Evolutionary conservation across 371 early-diverging fungal species (phyloP), one percentile per base, ranked within the genome.

Genomic region (Mortierella sp.): DNA sequence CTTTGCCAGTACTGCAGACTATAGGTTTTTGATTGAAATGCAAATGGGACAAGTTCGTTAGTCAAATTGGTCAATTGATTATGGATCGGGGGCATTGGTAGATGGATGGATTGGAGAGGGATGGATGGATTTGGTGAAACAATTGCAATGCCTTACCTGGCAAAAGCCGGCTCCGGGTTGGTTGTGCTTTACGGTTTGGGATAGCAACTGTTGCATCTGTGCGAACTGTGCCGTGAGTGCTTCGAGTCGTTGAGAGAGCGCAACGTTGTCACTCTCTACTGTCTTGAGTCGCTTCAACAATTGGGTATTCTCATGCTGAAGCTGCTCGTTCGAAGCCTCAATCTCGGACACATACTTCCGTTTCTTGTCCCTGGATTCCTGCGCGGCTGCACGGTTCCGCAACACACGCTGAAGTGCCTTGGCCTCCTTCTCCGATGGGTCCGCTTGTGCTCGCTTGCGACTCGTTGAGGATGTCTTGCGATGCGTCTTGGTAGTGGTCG

Each of bases 381-480:
- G 95, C 25, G 96, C 96, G 14, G 96, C 96, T 22, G 92, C 90
- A n/a, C 96, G 88, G 81, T 95, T 95, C 44, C 94, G 88, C 62
- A 95, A 71, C n/a, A 93, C 89, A 69, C 94, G 82, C 50, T 84
- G 85, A 12, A 82, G 81, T 41, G 80, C 83, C 61, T 82, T 81
- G 21, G 83, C 82, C 63, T 85, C 85, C 64, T 83, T 82, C 63
- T 83, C 82, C 14, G 64, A 56, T n/a, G 81, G 82, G 50, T 83
- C 83, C 4, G 46, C 44, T 27, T 73, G 60, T 16, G 80, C 56
- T 28, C 79, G 67, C 68, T 72, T 80, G 54, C 66, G 74, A 49
- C 46, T 74, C 69, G 27, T 77, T 57, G 52, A 39, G 12, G 61
- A 28, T n/a, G 65, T 25, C 27, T 54, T 47, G 22, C 54, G 50